Evolutionary conservation across 2,329 filamentous ascomycete species (phyloP).

Genomic region (Elsinoe batatas): DNA sequence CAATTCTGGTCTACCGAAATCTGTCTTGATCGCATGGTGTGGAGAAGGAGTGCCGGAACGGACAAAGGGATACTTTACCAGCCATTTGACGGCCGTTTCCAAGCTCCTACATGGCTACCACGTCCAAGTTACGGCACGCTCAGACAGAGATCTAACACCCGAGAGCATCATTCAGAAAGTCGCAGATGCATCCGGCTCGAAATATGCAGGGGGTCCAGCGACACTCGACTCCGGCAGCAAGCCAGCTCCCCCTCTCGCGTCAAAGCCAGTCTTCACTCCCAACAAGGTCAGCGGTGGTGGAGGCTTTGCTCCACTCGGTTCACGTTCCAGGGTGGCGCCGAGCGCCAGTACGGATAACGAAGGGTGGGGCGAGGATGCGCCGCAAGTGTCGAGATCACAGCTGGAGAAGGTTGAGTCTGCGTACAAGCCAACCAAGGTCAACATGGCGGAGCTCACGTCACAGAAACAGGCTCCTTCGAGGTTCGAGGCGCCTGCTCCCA

Average conservation of each 20-base stretch:
- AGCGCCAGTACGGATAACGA: conserved; percentile 62
- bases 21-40: conserved; percentile 90
- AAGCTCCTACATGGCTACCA: conserved; percentile 96
- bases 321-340: conserved; percentile 47
- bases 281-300: conserved; percentile 46
- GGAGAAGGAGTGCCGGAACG: conserved; percentile 96
- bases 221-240: conserved; percentile 30
- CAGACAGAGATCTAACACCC: conserved; percentile 77
- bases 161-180: conserved; percentile 89
- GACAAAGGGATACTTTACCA: conserved; percentile 97
- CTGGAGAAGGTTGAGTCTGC: conserved; percentile 86
- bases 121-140: conserved; percentile 91
- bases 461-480: conserved; percentile 60
- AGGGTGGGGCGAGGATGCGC: conserved; percentile 91
- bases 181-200: conserved; percentile 84
- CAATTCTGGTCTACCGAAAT: conserved; percentile 82
- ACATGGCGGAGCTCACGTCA: conserved; percentile 74
- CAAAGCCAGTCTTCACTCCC: conserved; percentile 87
- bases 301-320: conserved; percentile 59
- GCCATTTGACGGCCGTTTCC: conserved; percentile 77
- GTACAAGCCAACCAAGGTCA: conserved; percentile 92
- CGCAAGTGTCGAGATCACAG: conserved; percentile 75
- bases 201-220: conserved; percentile 67
- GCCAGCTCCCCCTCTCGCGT: conserved; percentile 55
- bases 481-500: conserved; percentile 40